These are phyloP conservation scores for Xylariomycetidae sp. DNA, from an alignment of 2,329 filamentous ascomycete species.

Conservation along the genomic window DNA sequence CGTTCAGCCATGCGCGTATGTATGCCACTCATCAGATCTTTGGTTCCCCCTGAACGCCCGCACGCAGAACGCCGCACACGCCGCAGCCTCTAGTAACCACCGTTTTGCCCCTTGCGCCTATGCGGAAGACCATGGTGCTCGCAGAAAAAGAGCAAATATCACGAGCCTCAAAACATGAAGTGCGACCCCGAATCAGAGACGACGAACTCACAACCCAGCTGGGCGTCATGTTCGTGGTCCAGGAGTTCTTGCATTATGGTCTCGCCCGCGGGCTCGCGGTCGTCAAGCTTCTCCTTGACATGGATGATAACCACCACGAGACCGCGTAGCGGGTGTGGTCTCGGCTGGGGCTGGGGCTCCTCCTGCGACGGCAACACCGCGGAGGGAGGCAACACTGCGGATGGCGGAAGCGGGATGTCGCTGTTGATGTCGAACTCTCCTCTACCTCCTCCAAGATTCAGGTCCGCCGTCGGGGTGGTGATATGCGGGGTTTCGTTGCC, in stretches of 20 bases:
- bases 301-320: conserved; percentile 86
- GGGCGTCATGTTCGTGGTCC: conserved; percentile 57
- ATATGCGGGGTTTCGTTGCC: conserved; percentile 35
- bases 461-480: conserved; percentile 41
- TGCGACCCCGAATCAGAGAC: conserved; percentile 62
- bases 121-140: too few relatives aligned
- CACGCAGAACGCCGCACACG: too few relatives aligned
- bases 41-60: too few relatives aligned
- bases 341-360: too few relatives aligned
- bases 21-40: too few relatives aligned
- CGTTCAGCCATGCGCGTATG: too few relatives aligned
- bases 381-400: too few relatives aligned
- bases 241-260: conserved; percentile 64
- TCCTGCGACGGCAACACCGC: too few relatives aligned
- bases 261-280: conserved; percentile 59
- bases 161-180: conserved; percentile 38
- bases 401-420: too few relatives aligned
- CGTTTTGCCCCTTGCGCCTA: too few relatives aligned
- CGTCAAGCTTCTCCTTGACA: conserved; percentile 77
- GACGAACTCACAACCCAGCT: conserved; percentile 74
- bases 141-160: too few relatives aligned
- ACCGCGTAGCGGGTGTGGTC: conserved; percentile 54
- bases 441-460: conserved; percentile 32
- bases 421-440: conserved; percentile 2
- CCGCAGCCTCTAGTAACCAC: too few relatives aligned